These are phyloP conservation scores for Linnemannia elongata DNA, from an alignment of 192 early-diverging fungal species.

Conservation along the genomic window DNA sequence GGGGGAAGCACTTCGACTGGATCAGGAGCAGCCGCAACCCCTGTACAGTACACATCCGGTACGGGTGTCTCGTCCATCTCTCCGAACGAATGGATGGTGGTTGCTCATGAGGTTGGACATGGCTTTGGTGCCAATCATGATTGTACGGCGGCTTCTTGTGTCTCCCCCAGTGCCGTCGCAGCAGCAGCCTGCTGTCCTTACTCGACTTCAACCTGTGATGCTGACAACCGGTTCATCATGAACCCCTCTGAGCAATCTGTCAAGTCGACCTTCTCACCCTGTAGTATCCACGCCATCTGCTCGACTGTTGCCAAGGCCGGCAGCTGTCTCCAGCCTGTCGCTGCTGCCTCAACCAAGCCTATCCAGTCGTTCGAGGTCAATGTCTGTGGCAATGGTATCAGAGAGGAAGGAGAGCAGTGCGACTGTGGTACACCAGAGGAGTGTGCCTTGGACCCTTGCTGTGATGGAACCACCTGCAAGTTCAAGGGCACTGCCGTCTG, in stretches of 20 bases:
- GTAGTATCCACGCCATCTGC: slow-evolving; percentile 47
- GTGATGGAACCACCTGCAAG: slow-evolving; percentile 83
- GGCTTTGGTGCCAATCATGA: slow-evolving; percentile 88
- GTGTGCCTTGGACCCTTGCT: slow-evolving; percentile 82
- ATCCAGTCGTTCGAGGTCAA: slow-evolving; percentile 15
- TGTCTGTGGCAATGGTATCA: slow-evolving; percentile 95
- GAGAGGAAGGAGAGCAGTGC: slow-evolving; percentile 89
- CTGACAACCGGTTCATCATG: slow-evolving; percentile 74
- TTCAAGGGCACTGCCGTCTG: slow-evolving; percentile 80
- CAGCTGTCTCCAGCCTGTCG: background rate
- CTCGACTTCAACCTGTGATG: slow-evolving; percentile 74
- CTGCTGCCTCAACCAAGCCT: background rate
- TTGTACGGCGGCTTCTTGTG: slow-evolving; percentile 77
- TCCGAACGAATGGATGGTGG: slow-evolving; percentile 91
- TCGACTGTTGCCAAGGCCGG: slow-evolving; percentile 12
- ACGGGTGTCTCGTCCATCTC: slow-evolving; percentile 86
- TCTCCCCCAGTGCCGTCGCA: slow-evolving; percentile 46
- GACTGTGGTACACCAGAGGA: slow-evolving; percentile 81
- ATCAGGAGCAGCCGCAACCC: background rate
- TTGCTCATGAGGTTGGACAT: slow-evolving; percentile 95
- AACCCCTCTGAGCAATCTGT: slow-evolving; percentile 76
- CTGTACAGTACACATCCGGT: slow-evolving; percentile 73
- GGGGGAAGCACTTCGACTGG: background rate
- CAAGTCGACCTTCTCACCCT: slow-evolving; percentile 71
- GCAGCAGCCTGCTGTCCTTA: slow-evolving; percentile 76